phyloP scores from a whole-genome alignment of 2,329 filamentous ascomycete genomes.

The Monilinia laxa region DNA sequence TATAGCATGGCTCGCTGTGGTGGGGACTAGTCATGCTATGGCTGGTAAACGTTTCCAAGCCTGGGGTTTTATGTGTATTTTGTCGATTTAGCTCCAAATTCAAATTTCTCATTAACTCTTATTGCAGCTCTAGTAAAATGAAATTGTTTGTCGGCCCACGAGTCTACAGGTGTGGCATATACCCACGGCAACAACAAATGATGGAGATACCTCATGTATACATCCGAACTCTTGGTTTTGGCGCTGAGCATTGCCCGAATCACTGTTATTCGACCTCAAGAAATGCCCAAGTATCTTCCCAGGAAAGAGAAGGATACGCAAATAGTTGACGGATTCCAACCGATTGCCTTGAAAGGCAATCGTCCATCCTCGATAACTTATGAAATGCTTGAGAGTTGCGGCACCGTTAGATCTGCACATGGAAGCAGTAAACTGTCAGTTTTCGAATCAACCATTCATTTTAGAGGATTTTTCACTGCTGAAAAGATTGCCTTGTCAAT shows the following conservation, averaged over 20 bases:
- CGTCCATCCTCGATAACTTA: constrained; percentile 52
- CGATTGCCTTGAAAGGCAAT: constrained; percentile 53
- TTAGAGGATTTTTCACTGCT: constrained; percentile 65
- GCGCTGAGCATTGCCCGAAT: constrained; percentile 53
- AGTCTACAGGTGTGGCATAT: constrained; percentile 40
- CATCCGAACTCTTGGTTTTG: constrained; percentile 54
- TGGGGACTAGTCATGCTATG: constrained; percentile 45
- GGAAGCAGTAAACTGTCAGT: constrained; percentile 41
- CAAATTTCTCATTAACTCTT: not conserved
- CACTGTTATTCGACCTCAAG: constrained; percentile 52
- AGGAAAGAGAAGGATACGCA: constrained; percentile 53
- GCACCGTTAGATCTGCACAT: constrained; percentile 37
- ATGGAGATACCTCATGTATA: constrained; percentile 58
- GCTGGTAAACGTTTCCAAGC: constrained; percentile 36
- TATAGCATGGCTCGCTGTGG: constrained; percentile 56
- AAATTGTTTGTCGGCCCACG: constrained; percentile 39
- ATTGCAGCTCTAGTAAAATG: constrained; percentile 46
- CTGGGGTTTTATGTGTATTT: constrained; percentile 35
- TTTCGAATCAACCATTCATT: constrained; percentile 49
- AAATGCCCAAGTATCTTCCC: constrained; percentile 58
- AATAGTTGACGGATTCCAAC: constrained; percentile 50
- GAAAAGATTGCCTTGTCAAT: constrained; percentile 48
- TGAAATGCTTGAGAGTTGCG: constrained; percentile 49
- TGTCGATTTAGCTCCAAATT: not conserved
- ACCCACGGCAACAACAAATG: constrained; percentile 53